These are phyloP conservation scores for Botrytis squamosa DNA, from an alignment of 2,329 filamentous ascomycete genomes.

Conservation along the genomic window DNA sequence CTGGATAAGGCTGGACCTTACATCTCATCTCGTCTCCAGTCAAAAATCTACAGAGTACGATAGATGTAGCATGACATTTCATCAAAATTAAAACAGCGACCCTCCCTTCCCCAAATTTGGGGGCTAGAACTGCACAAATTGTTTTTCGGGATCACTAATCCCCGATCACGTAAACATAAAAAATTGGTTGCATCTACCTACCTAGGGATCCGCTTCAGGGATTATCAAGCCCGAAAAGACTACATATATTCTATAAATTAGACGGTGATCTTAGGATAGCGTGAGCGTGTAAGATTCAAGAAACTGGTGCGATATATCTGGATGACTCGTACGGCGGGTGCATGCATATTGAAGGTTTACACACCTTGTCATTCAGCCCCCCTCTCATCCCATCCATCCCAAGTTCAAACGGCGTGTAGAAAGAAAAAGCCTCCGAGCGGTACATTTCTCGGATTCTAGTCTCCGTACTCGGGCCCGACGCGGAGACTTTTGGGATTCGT, in stretches of 20 bases:
- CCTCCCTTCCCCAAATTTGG: not conserved
- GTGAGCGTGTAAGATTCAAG: not conserved
- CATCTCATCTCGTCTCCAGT: not conserved
- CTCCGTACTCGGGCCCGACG: conserved; percentile 16
- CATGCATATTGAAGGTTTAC: not conserved
- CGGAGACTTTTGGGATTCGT: not conserved
- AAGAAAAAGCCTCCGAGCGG: not conserved
- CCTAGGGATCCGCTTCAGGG: not conserved
- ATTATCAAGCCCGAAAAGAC: not conserved
- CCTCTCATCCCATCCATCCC: not conserved
- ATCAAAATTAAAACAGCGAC: not conserved
- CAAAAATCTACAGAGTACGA: not conserved
- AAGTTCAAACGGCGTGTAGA: not conserved
- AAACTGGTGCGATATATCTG: not conserved
- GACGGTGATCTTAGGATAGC: not conserved
- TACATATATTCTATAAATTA: not conserved
- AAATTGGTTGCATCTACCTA: not conserved
- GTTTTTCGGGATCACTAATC: not conserved
- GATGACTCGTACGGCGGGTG: conserved; percentile 6
- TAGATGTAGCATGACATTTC: not conserved
- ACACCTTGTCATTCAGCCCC: not conserved
- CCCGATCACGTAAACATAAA: not conserved
- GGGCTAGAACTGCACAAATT: not conserved
- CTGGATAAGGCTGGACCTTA: not conserved
- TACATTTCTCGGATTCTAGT: not conserved